These are phyloP conservation scores for Alternaria panax DNA, from an alignment of 2,329 filamentous ascomycete genomes.

Conservation along the genomic window DNA sequence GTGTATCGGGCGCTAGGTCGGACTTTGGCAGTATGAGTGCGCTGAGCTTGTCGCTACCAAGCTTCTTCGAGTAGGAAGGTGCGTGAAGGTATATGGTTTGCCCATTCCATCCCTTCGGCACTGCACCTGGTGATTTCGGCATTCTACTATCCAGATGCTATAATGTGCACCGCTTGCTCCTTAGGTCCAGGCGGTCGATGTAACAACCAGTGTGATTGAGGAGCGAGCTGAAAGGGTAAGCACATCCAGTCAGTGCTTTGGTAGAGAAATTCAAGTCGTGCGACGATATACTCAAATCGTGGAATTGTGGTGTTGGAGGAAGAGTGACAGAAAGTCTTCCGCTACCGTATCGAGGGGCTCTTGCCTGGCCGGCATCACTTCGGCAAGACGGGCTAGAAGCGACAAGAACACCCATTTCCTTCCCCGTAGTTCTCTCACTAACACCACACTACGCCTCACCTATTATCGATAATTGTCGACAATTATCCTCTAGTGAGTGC, in stretches of 20 bases:
- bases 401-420: slow-evolving; percentile 3
- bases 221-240: not conserved
- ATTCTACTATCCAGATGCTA: not conserved
- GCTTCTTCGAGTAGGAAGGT: slow-evolving; percentile 43
- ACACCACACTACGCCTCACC: not conserved
- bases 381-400: slow-evolving; percentile 5
- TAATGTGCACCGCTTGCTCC: not conserved
- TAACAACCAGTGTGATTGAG: not conserved
- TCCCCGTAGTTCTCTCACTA: not conserved
- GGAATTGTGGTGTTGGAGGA: not conserved
- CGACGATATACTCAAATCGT: not conserved
- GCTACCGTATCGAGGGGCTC: slow-evolving; percentile 4
- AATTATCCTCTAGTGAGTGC: not conserved
- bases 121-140: slow-evolving; percentile 3
- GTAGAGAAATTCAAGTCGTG: not conserved
- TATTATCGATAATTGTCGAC: not conserved
- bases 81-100: slow-evolving; percentile 36
- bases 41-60: slow-evolving; percentile 31
- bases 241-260: no score
- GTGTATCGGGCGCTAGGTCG: slow-evolving; percentile 22
- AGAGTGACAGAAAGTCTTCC: not conserved
- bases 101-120: slow-evolving; percentile 45
- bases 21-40: slow-evolving; percentile 32
- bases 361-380: slow-evolving; percentile 10
- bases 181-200: not conserved